Conservation (phyloP, 1,284 basidiomycete genomes). For the Moesziomyces sp. region DNA sequence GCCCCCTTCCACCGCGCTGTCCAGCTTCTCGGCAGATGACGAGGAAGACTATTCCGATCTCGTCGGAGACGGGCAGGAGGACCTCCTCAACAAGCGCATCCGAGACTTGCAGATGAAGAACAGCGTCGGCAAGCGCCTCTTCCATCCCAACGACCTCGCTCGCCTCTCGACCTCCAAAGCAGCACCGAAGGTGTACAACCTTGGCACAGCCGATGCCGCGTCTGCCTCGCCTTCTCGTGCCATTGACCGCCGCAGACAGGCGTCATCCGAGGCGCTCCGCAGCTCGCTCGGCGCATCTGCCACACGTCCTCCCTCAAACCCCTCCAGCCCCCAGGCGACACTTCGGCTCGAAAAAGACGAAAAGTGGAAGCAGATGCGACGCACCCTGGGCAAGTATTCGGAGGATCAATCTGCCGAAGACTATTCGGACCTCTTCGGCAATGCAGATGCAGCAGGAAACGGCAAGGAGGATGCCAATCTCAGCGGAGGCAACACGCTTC, state of each 20-base stretch:
- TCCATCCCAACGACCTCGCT: slow-evolving; percentile 56
- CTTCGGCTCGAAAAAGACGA: slow-evolving; percentile 43
- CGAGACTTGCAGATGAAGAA: slow-evolving; percentile 47
- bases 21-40: slow-evolving; percentile 66
- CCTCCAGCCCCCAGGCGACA: slow-evolving; percentile 34
- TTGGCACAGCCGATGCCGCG: not conserved
- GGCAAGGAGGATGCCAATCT: slow-evolving; percentile 29
- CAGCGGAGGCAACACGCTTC: slow-evolving; percentile 39
- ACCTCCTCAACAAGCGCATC: slow-evolving; percentile 46
- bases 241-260: slow-evolving; percentile 26
- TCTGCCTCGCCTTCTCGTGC: slow-evolving; percentile 12
- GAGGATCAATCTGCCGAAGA: slow-evolving; percentile 54
- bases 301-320: slow-evolving; percentile 25
- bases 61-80: slow-evolving; percentile 51
- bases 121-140: slow-evolving; percentile 54
- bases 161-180: slow-evolving; percentile 16
- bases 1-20: slow-evolving; percentile 6
- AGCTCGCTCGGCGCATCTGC: slow-evolving; percentile 22
- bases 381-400: slow-evolving; percentile 52
- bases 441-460: slow-evolving; percentile 18
- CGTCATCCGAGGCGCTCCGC: slow-evolving; percentile 37
- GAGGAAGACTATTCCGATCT: slow-evolving; percentile 69
- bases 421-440: slow-evolving; percentile 57
- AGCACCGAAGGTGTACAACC: slow-evolving; percentile 1
- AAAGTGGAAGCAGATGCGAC: slow-evolving; percentile 53